Conservation (phyloP, 2,329 filamentous ascomycete species). For the Claviceps sorghi region DNA sequence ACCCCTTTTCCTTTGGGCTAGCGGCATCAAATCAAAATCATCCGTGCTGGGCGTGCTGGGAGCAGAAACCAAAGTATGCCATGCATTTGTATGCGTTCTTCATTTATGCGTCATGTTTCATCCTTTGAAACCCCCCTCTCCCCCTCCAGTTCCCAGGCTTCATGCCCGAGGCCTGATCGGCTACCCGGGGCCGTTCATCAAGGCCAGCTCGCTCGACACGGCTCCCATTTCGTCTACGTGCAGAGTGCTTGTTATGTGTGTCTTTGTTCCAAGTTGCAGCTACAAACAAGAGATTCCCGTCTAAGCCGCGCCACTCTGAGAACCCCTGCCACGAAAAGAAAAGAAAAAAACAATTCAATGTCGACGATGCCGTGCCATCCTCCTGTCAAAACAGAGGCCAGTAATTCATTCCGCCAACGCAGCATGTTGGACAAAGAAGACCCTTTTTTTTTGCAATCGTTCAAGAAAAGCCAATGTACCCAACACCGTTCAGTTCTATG, state of each 20-base stretch:
- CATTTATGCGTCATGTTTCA: not conserved
- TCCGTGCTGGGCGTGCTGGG: too few species aligned
- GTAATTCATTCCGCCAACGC: not conserved
- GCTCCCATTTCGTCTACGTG: not conserved
- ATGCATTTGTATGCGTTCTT: not conserved
- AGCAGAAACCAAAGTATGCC: not conserved
- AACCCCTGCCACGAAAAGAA: not conserved
- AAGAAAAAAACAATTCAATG: not conserved
- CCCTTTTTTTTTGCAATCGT: not conserved
- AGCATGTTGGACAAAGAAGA: not conserved
- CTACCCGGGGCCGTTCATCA: not conserved
- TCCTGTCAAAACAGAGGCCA: not conserved
- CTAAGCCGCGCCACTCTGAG: not conserved
- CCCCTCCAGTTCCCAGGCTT: not conserved
- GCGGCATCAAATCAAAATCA: not conserved
- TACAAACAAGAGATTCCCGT: not conserved
- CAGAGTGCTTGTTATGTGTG: not conserved
- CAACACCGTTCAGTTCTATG: slow-evolving; percentile 1
- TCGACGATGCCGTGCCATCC: not conserved
- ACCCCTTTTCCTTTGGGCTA: not conserved
- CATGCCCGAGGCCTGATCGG: not conserved
- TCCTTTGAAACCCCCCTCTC: not conserved
- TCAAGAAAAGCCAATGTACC: not conserved
- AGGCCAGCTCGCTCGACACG: not conserved
- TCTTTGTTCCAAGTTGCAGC: not conserved